Base-by-base conservation (phyloP, 345 rosid genomes). In the Citrus sp. region DNA sequence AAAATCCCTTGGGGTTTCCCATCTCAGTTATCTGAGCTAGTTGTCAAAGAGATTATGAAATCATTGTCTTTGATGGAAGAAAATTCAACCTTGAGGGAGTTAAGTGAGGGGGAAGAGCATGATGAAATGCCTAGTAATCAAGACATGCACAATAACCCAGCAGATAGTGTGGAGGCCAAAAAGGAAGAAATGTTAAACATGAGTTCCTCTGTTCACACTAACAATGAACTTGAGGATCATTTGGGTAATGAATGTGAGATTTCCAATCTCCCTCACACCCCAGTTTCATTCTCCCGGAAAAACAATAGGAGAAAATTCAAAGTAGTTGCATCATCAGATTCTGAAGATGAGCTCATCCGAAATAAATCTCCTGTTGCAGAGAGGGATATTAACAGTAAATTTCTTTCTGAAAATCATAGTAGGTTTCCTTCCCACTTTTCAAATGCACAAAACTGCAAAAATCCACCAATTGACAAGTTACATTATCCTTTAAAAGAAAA, bases 141-240 rank as follows among this genome's bases (percentile, higher is more conserved):
- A 30, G 82, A 80, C 80, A 82, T 80, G 77, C 78, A 80, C 81
- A 82, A 79, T 75, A 79, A 56, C 74, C 87, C 73, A 71, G 78
- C 69, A 70, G 87, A 83, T 80, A 79, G 66, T 66, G 80, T 87
- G 81, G 86, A 86, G 73, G 89, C 94, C 85, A 94, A 88, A 93
- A 96, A 96, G 86, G 85, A 88, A 82, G 89, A 86, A 73, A 94
- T 94, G 94, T 81, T 92, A 76, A 81, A 85, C 77, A 87, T 84
- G 83, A 91, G 89, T 72, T 81, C 83, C 81, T 90, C 87, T 72
- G 78, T 86, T 70, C 72, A 81, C 51, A 85, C 90, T 74, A 77
- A 79, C 77, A 69, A 84, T 80, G 90, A 86, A 82, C 34, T 82
- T 77, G 80, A 78, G 63, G 86, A 82, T 84, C 83, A 71, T 81